Conservation (phyloP, 2,329 filamentous ascomycete genomes). For the Pyrenochaeta sp. region DNA sequence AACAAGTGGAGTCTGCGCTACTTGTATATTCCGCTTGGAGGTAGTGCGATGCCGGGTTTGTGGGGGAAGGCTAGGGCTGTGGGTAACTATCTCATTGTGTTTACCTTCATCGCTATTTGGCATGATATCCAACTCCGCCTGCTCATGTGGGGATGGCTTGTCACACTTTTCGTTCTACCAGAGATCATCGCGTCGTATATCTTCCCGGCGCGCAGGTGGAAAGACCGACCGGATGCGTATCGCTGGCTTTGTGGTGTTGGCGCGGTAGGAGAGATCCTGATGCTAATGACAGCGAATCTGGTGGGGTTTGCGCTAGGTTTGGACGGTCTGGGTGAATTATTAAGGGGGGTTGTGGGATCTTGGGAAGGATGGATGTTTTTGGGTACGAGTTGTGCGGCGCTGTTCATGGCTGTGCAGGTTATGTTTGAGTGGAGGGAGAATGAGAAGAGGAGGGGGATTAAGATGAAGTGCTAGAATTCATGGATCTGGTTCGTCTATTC, state of each 20-base stretch:
- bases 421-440: slow-evolving; percentile 96
- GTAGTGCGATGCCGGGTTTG: slow-evolving; percentile 56
- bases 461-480: slow-evolving; percentile 74
- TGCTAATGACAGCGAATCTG: slow-evolving; percentile 96
- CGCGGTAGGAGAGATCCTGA: slow-evolving; percentile 82
- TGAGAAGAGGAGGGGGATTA: slow-evolving; percentile 82
- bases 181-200: slow-evolving; percentile 76
- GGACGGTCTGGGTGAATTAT: slow-evolving; percentile 81
- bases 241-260: slow-evolving; percentile 82
- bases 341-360: slow-evolving; percentile 77
- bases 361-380: slow-evolving; percentile 80
- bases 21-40: slow-evolving; percentile 90
- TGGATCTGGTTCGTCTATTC: no score
- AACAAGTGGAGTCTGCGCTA: slow-evolving; percentile 96
- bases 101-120: slow-evolving; percentile 97
- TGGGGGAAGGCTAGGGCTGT: slow-evolving; percentile 65
- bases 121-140: slow-evolving; percentile 93
- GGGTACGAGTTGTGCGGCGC: slow-evolving; percentile 70
- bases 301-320: slow-evolving; percentile 94
- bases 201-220: slow-evolving; percentile 80
- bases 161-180: slow-evolving; percentile 91
- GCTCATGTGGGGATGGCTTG: slow-evolving; percentile 95
- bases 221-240: slow-evolving; percentile 73
- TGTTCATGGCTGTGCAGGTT: slow-evolving; percentile 88
- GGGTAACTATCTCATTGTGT: slow-evolving; percentile 81